Percentiles rank a stretch among this genome's conserved stretches.
These are phyloP conservation scores for Botrytis byssoidea DNA, from an alignment of 2,329 filamentous ascomycete genomes.

Conservation along the genomic window DNA sequence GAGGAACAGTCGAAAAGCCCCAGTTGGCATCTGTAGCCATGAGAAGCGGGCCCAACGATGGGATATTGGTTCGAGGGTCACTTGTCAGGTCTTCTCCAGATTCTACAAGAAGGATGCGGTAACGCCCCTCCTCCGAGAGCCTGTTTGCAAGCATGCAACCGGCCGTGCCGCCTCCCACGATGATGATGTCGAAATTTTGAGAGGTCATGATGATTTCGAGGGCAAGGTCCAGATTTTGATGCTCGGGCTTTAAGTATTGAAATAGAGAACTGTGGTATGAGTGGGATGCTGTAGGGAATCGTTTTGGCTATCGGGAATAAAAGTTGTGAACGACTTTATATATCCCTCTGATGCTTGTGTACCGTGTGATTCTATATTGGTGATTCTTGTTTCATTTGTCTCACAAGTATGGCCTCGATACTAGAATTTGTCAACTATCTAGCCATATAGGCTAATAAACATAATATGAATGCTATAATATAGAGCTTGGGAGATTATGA, in stretches of 20 bases:
- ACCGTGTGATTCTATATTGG: no score
- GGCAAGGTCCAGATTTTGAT: not conserved
- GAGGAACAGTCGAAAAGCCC: slow-evolving; percentile 19
- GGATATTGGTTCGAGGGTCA: slow-evolving; percentile 41
- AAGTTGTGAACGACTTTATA: not conserved
- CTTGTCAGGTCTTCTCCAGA: slow-evolving; percentile 41
- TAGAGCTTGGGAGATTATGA: no score
- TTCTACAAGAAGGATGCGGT: slow-evolving; percentile 44
- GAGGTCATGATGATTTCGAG: not conserved
- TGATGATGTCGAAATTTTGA: slow-evolving; percentile 13
- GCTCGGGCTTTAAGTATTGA: not conserved
- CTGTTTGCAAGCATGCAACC: slow-evolving; percentile 41
- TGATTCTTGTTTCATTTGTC: not conserved
- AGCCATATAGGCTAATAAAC: not conserved
- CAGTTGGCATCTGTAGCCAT: slow-evolving; percentile 21
- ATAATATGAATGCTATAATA: no score
- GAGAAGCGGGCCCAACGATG: slow-evolving; percentile 18
- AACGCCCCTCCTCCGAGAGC: slow-evolving; percentile 41
- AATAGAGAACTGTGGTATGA: not conserved
- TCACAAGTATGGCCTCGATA: not conserved
- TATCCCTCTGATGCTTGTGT: not conserved
- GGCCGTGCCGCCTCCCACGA: slow-evolving; percentile 9
- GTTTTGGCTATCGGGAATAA: not conserved
- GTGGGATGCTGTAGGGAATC: not conserved
- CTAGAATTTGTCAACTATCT: not conserved